Evolutionary conservation across 768 basidiomycete species (phyloP).

Genomic region (Sutorius australiensis): DNA sequence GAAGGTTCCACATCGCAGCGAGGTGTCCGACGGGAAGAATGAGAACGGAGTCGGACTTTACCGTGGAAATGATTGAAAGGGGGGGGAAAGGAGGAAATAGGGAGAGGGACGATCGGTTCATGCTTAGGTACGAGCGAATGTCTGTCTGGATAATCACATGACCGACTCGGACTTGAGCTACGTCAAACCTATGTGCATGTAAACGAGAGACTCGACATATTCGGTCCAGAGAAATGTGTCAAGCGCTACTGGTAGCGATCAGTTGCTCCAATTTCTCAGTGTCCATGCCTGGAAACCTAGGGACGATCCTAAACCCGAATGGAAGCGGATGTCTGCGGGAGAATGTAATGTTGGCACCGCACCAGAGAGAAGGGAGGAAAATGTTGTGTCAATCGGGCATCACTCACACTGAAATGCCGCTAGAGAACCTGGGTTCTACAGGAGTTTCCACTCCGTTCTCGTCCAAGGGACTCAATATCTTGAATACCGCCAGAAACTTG

Average conservation of each 20-base stretch:
- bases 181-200: no score
- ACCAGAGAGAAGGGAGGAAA: not conserved
- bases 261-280: not conserved
- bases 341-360: no score
- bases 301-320: not conserved
- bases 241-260: not conserved
- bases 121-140: no score
- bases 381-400: no score
- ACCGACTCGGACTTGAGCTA: not conserved
- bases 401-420: no score
- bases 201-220: not conserved
- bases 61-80: no score
- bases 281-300: not conserved
- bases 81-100: no score
- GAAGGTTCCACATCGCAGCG: no score
- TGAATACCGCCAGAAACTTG: conserved; percentile 11
- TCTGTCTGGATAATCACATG: not conserved
- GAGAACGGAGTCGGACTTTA: no score
- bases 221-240: no score
- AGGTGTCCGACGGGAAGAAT: no score
- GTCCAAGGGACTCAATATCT: conserved; percentile 6
- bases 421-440: not conserved
- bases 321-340: not conserved
- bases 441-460: conserved; percentile 7
- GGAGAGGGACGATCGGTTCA: no score